These are phyloP conservation scores for Magnusiomyces fungicola DNA, from an alignment of 1,139 yeast species.

Conservation along the genomic window DNA sequence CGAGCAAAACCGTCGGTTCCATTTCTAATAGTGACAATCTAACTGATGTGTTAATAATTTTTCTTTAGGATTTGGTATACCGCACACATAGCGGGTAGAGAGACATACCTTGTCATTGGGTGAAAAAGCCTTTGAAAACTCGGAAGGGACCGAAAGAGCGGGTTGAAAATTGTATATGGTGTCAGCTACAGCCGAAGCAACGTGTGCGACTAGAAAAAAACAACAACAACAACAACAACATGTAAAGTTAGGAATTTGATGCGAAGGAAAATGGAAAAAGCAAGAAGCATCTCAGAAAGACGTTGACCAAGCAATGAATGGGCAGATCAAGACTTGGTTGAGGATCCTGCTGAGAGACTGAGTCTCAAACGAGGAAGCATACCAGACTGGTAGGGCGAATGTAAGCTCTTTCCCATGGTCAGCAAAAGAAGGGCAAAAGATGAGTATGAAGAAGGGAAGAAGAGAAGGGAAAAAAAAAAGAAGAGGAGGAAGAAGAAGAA, in stretches of 20 bases:
- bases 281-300: too few species aligned
- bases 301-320: too few species aligned
- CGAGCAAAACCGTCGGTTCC: slow-evolving; percentile 49
- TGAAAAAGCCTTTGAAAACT: slow-evolving; percentile 28
- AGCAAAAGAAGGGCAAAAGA: background rate
- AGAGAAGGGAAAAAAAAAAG: slow-evolving; percentile 1
- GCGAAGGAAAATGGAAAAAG: too few species aligned
- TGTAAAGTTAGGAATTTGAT: too few species aligned
- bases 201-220: slow-evolving; percentile 24
- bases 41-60: too few species aligned
- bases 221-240: too few species aligned
- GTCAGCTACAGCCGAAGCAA: slow-evolving; percentile 31
- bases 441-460: slow-evolving; percentile 1
- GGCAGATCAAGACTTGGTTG: too few species aligned
- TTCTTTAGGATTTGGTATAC: too few species aligned
- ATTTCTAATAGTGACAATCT: slow-evolving; percentile 37
- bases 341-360: too few species aligned
- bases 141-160: slow-evolving; percentile 40
- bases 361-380: too few species aligned
- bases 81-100: background rate
- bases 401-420: slow-evolving; percentile 2
- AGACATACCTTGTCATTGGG: slow-evolving; percentile 15
- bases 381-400: slow-evolving; percentile 11
- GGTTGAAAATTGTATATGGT: slow-evolving; percentile 41
- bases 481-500: background rate